A percentile compares a stretch with the other conserved stretches of the same genome.
phyloP scores from a whole-genome alignment of 1,139 yeast genomes.

The Waltiozyma sp. region DNA sequence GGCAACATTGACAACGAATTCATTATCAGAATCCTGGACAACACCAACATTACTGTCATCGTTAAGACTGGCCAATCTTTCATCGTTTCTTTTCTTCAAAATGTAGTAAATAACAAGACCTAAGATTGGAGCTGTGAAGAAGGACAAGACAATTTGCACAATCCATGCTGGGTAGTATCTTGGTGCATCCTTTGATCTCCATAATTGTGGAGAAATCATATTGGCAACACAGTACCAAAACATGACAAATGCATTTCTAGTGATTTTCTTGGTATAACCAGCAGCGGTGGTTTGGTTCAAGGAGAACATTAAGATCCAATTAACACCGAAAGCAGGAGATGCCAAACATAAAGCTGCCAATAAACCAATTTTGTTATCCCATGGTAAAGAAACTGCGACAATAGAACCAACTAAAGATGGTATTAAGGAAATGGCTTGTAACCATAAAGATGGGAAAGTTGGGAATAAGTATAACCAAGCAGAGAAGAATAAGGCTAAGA shows the following conservation, averaged over 20 bases:
- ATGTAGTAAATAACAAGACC: conserved; percentile 29
- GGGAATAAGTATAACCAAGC: conserved; percentile 9
- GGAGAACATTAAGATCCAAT: conserved; percentile 31
- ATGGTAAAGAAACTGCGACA: conserved; percentile 31
- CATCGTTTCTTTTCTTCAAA: conserved; percentile 27
- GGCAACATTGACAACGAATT: conserved; percentile 28
- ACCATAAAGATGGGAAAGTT: conserved; percentile 23
- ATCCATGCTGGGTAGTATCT: conserved; percentile 39
- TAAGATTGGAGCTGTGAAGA: conserved; percentile 29
- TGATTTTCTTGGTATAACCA: conserved; percentile 31
- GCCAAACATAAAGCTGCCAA: conserved; percentile 32
- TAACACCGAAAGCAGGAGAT: conserved; percentile 29
- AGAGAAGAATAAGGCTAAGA: conserved; percentile 25
- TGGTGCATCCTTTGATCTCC: conserved; percentile 31
- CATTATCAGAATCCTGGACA: conserved; percentile 13
- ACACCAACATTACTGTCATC: conserved; percentile 12
- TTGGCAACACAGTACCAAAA: conserved; percentile 29
- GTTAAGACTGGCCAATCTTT: conserved; percentile 19
- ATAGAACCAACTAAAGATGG: conserved; percentile 36
- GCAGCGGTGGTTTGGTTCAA: conserved; percentile 26
- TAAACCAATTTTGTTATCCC: conserved; percentile 30
- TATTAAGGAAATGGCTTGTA: conserved; percentile 5
- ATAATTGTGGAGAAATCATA: conserved; percentile 35
- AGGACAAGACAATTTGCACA: conserved; percentile 40
- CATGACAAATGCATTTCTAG: conserved; percentile 31